phyloP scores from a whole-genome alignment of 208 protist genomes.

The Wallacemonas sp. region DNA sequence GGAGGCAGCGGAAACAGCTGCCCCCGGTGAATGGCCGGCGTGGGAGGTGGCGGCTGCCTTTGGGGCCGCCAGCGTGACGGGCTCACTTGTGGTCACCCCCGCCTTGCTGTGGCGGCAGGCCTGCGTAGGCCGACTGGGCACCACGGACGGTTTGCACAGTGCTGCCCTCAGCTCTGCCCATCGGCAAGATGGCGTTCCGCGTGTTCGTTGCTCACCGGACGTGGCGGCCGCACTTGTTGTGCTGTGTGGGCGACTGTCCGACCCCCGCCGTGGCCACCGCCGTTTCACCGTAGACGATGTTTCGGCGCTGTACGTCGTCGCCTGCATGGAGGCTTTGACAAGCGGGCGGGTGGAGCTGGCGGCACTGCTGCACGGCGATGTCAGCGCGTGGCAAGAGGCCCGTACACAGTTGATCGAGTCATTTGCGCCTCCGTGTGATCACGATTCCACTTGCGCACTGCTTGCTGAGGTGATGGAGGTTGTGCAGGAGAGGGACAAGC shows the following conservation, averaged over 20 bases:
- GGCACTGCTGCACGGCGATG: conserved; percentile 7
- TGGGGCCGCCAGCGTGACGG: conserved; percentile 24
- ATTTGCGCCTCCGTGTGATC: neutral
- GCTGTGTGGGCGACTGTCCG: conserved; percentile 15
- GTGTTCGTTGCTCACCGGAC: neutral
- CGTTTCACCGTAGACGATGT: conserved; percentile 11
- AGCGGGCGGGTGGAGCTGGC: neutral
- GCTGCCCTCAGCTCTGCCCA: neutral
- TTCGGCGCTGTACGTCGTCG: conserved; percentile 17
- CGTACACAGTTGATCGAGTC: neutral
- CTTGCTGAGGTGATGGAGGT: conserved; percentile 9
- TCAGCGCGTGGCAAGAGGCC: conserved; percentile 17
- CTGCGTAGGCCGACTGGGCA: conserved; percentile 5
- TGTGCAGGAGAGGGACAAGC: conserved; percentile 9
- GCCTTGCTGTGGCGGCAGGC: conserved; percentile 44
- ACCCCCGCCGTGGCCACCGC: neutral
- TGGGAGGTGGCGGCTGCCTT: conserved; percentile 51
- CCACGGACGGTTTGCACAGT: neutral
- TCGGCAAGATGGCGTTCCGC: neutral
- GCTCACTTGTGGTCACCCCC: conserved; percentile 11
- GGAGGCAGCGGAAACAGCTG: neutral
- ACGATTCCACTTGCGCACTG: neutral
- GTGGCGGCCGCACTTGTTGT: conserved; percentile 22
- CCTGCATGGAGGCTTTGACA: conserved; percentile 2
- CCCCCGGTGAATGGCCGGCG: neutral